Evolutionary conservation across 2,329 filamentous ascomycete genomes (phyloP).

Genomic region (Talaromyces sp.): DNA sequence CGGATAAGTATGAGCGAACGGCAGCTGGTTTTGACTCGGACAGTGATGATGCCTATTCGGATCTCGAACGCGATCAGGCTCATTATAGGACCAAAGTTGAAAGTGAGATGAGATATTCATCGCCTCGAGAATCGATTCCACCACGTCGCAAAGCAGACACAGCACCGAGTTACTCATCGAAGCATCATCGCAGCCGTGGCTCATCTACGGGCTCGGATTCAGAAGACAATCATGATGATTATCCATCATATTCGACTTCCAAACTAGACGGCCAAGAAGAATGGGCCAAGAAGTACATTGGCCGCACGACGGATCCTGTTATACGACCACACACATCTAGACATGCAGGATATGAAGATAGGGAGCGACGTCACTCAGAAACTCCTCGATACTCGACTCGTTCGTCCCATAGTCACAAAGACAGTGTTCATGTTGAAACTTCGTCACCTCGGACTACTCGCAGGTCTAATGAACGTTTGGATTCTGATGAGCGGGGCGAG

Average conservation of each 20-base stretch:
- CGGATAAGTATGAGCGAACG: conserved; percentile 37
- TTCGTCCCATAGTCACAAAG: conserved; percentile 26
- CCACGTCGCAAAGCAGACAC: conserved; percentile 18
- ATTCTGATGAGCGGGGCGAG: conserved; percentile 21
- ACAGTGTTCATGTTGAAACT: conserved; percentile 17
- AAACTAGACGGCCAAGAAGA: conserved; percentile 34
- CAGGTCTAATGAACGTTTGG: conserved; percentile 31
- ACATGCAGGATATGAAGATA: conserved; percentile 28
- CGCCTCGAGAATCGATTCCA: conserved; percentile 22
- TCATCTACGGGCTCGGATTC: conserved; percentile 10
- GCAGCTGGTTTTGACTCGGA: conserved; percentile 25
- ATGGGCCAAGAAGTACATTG: conserved; percentile 39
- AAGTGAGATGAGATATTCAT: conserved; percentile 23
- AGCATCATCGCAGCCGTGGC: conserved; percentile 14
- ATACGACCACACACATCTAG: conserved; percentile 30
- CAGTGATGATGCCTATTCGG: conserved; percentile 35
- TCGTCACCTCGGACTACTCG: conserved; percentile 29
- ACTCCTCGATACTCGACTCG: conserved; percentile 28
- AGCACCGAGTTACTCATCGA: conserved; percentile 19
- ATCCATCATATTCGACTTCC: conserved; percentile 22
- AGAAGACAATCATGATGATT: conserved; percentile 25
- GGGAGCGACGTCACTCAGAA: conserved; percentile 28
- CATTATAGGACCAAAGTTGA: conserved; percentile 17
- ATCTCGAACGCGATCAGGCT: conserved; percentile 16
- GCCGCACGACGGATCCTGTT: conserved; percentile 26